phyloP scores from a whole-genome alignment of 257 asterid genomes.

The Haberlea rhodopensis region DNA sequence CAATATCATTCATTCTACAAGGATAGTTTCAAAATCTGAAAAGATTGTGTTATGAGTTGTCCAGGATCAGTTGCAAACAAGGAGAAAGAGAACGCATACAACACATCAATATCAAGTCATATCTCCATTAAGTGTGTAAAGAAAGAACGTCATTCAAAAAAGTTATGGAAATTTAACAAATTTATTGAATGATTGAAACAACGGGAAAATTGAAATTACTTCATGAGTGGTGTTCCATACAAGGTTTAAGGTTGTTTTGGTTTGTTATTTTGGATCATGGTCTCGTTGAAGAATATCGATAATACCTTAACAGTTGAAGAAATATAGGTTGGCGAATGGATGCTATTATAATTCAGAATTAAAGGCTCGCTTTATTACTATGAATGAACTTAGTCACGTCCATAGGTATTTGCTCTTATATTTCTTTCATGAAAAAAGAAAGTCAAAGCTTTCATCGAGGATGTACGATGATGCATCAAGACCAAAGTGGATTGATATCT shows the following conservation, averaged over 20 bases:
- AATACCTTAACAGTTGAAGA: background rate
- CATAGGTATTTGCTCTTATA: background rate
- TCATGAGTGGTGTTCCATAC: background rate
- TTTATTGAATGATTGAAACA: background rate
- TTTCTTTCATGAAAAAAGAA: background rate
- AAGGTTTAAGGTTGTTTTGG: conserved; percentile 1
- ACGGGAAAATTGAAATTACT: background rate
- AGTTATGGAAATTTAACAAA: background rate
- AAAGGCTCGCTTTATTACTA: background rate
- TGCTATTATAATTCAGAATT: no score
- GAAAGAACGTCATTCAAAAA: background rate
- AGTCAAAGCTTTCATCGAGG: background rate
- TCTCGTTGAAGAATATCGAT: background rate
- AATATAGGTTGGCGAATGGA: background rate
- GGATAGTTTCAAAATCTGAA: background rate
- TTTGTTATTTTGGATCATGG: background rate
- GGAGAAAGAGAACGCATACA: background rate
- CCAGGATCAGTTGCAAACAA: background rate
- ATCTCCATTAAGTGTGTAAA: background rate
- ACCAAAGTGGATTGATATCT: no score
- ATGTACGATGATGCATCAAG: no score
- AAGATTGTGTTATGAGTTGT: background rate
- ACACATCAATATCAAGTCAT: conserved; percentile 1
- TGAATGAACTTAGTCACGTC: background rate
- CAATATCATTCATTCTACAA: background rate